Percentiles rank a stretch among this genome's conserved stretches.
phyloP scores from a whole-genome alignment of 495 filamentous ascomycete species.

The Melanomma pulvis-pyrius region DNA sequence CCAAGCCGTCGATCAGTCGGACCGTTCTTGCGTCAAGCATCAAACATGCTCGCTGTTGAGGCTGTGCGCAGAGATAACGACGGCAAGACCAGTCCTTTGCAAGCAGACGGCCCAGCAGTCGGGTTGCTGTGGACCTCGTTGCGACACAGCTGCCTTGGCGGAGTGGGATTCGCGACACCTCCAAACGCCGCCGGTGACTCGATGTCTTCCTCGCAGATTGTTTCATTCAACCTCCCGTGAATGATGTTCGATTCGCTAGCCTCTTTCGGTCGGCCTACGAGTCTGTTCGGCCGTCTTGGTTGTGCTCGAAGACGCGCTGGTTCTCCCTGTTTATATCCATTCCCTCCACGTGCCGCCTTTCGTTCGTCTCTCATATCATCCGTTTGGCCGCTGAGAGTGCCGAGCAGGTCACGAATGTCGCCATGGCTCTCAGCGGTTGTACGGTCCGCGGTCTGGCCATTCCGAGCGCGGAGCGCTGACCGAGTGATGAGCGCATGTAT shows the following conservation, averaged over 20 bases:
- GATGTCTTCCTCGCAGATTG: constrained; percentile 2
- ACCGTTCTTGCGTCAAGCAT: constrained; percentile 1
- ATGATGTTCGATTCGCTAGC: constrained; percentile 17
- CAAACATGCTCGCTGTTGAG: constrained; percentile 17
- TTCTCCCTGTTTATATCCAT: background rate
- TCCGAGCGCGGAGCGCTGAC: background rate
- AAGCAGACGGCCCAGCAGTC: background rate
- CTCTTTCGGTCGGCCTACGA: constrained; percentile 9
- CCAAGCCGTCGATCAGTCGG: constrained; percentile 29
- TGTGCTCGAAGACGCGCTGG: background rate
- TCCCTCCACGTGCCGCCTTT: background rate
- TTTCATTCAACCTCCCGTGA: constrained; percentile 5
- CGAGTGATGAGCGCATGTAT: constrained; percentile 31
- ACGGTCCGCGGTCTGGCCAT: constrained; percentile 30
- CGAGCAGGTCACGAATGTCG: constrained; percentile 8
- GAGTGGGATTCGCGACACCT: constrained; percentile 16
- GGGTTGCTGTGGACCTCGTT: constrained; percentile 3
- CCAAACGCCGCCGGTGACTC: background rate
- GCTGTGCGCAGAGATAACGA: constrained; percentile 27
- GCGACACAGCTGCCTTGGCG: constrained; percentile 19
- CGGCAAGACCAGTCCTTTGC: background rate
- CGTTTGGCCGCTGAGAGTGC: constrained; percentile 17
- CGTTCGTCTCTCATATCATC: background rate
- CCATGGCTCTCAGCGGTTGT: constrained; percentile 32
- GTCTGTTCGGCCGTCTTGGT: constrained; percentile 6